Evolutionary conservation across 352 stramenopile genomes (phyloP), one percentile per base, ranked within the genome.

Genomic region (Phytophthora gonapodyides): DNA sequence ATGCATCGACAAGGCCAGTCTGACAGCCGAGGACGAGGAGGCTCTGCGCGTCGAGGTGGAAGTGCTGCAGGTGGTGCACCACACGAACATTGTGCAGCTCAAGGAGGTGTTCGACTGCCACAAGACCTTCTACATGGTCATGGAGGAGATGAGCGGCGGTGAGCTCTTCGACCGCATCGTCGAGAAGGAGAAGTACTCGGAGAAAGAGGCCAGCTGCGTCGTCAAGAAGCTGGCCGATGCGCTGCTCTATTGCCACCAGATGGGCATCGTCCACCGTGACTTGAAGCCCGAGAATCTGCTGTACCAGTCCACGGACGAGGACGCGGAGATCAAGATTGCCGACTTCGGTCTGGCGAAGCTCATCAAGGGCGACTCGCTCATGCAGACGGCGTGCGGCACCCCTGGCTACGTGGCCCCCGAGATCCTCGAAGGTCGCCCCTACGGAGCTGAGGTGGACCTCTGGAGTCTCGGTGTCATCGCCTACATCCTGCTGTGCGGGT

Each of bases 391-490:
- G 50, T 99, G 96, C 68, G 97, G 97, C 24, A 99, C 96, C 36
- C 96, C 96, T 0, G 96, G 96, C 1, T 99, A 99, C 76, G 94
- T 99, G 7, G 97, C 97, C 1, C 94, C 97, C 0, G 97, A 99
- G 80, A 98, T 99, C 74, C 71, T 99, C 24, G 82, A 97, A 62
- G 90, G 93, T 6, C 80, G 89, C 16, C 77, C 84, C 30, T 99
- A 99, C 71, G 93, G 93, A 58, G 87, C 78, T 8, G 92, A 98
- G 74, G 91, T 97, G 7, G 96, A 98, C 72, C 89, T 98, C 52
- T 99, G 95, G 94, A 96, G 78, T 75, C 79, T 99, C 21, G 97
- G 97, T 13, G 95, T 99, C 34, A 99, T 99, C 75, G 73, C 96
- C 3, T 99, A 99, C 83, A 97, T 97, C 54, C 46, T 97, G 64